Percentiles rank a stretch among this genome's conserved stretches.
These are phyloP conservation scores for Hypomyces rosellus DNA, from an alignment of 2,329 filamentous ascomycete species.

Conservation along the genomic window DNA sequence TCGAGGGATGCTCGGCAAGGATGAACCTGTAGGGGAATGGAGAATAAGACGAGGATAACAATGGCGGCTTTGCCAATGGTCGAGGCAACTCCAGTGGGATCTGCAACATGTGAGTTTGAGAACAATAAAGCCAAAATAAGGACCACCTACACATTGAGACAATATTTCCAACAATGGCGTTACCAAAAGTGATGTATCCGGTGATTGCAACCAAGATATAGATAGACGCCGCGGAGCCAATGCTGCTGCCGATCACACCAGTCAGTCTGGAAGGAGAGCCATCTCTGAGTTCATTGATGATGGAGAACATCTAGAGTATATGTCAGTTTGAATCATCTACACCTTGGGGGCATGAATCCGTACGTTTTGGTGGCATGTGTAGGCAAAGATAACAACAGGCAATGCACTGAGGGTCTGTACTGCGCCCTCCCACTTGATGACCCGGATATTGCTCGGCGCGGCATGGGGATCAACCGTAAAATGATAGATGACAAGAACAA, in stretches of 20 bases:
- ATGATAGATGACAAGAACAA: conserved; percentile 88
- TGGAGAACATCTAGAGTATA: conserved; percentile 80
- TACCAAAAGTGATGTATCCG: conserved; percentile 91
- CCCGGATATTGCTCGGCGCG: conserved; percentile 66
- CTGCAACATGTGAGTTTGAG: conserved; percentile 22
- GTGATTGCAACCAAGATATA: conserved; percentile 92
- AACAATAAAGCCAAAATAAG: no score
- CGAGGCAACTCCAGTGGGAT: conserved; percentile 55
- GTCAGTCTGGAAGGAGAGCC: conserved; percentile 71
- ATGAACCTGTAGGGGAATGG: conserved; percentile 90
- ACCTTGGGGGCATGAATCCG: conserved; percentile 20
- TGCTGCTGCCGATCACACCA: conserved; percentile 73
- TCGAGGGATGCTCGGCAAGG: conserved; percentile 93
- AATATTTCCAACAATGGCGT: conserved; percentile 85
- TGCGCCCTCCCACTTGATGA: conserved; percentile 73
- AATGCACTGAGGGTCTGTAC: conserved; percentile 76
- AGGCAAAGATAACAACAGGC: conserved; percentile 97
- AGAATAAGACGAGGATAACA: conserved; percentile 92
- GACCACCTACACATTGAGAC: conserved; percentile 72
- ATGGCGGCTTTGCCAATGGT: conserved; percentile 95
- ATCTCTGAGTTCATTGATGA: conserved; percentile 88
- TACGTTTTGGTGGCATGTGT: conserved; percentile 97
- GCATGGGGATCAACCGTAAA: conserved; percentile 74
- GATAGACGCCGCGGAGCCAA: conserved; percentile 78
- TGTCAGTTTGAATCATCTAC: conserved; percentile 22